Evolutionary conservation across 805 yeast species (phyloP).

Genomic region (Yarrowia bubula): DNA sequence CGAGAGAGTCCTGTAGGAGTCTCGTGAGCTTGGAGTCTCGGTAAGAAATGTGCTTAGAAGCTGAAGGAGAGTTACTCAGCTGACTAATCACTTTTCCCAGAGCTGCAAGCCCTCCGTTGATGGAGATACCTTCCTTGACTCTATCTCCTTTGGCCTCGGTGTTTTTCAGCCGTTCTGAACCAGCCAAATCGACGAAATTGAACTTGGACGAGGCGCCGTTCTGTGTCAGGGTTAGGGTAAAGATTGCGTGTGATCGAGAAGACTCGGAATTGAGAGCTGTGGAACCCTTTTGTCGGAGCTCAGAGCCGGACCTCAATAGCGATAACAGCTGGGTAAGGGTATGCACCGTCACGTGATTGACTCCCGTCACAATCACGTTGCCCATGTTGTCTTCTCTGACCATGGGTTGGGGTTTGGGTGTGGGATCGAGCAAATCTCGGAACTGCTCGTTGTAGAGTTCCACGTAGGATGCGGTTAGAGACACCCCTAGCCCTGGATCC

Average conservation of each 20-base stretch:
- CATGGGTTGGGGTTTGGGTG: slow-evolving; percentile 29
- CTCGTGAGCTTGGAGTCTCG: slow-evolving; percentile 71
- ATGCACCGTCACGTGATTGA: slow-evolving; percentile 48
- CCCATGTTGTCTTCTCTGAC: slow-evolving; percentile 61
- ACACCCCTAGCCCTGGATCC: background rate
- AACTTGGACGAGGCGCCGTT: slow-evolving; percentile 54
- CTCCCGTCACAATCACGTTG: slow-evolving; percentile 57
- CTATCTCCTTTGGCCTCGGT: slow-evolving; percentile 52
- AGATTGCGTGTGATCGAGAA: slow-evolving; percentile 72
- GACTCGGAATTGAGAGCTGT: slow-evolving; percentile 67
- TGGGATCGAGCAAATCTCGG: slow-evolving; percentile 39
- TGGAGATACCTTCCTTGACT: slow-evolving; percentile 62
- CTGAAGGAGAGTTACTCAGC: slow-evolving; percentile 37
- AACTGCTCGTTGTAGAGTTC: slow-evolving; percentile 70
- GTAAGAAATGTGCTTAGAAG: slow-evolving; percentile 45
- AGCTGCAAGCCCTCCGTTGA: slow-evolving; percentile 64
- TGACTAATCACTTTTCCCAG: slow-evolving; percentile 57
- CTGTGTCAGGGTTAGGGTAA: slow-evolving; percentile 56
- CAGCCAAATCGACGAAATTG: slow-evolving; percentile 67
- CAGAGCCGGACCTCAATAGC: slow-evolving; percentile 49
- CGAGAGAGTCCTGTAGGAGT: slow-evolving; percentile 73
- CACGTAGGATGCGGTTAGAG: slow-evolving; percentile 48
- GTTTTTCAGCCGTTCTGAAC: slow-evolving; percentile 59
- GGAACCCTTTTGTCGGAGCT: slow-evolving; percentile 56
- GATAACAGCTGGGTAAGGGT: slow-evolving; percentile 46